A percentile compares a stretch with the other conserved stretches of the same genome.
These are phyloP conservation scores for Leccinum pellstonianum DNA, from an alignment of 768 basidiomycete species.

Conservation along the genomic window DNA sequence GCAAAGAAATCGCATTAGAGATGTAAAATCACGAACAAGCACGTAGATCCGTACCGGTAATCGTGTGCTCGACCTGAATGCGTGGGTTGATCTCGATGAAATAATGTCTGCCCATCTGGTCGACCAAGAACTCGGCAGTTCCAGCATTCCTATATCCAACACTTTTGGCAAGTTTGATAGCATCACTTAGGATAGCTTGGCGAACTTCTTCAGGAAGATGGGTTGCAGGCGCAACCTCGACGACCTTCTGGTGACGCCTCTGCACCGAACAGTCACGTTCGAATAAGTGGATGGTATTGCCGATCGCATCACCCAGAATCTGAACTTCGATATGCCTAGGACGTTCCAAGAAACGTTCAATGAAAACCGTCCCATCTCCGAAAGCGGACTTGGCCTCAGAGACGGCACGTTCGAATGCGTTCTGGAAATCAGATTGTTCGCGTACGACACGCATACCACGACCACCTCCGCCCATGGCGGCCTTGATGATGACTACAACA, in stretches of 20 bases:
- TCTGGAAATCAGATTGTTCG: slow-evolving; percentile 88
- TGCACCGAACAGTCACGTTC: slow-evolving; percentile 99
- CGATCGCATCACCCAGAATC: slow-evolving; percentile 84
- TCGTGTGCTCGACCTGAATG: slow-evolving; percentile 99
- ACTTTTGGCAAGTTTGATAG: slow-evolving; percentile 90
- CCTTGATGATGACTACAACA: slow-evolving; percentile 91
- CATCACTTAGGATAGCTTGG: slow-evolving; percentile 83
- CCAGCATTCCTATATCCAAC: slow-evolving; percentile 97
- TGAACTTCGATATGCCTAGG: slow-evolving; percentile 99
- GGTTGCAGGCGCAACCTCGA: slow-evolving; percentile 96
- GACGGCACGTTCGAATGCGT: slow-evolving; percentile 87
- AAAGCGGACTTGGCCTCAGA: slow-evolving; percentile 96
- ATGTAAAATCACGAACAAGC: neutral
- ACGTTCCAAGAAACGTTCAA: slow-evolving; percentile 95
- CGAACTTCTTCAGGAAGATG: slow-evolving; percentile 90
- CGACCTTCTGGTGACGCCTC: slow-evolving; percentile 96
- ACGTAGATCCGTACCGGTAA: slow-evolving; percentile 67
- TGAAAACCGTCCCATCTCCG: slow-evolving; percentile 98
- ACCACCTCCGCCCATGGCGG: slow-evolving; percentile 98
- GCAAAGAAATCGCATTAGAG: neutral
- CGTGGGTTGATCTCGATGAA: slow-evolving; percentile 99
- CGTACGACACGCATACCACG: slow-evolving; percentile 99
- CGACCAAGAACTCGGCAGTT: slow-evolving; percentile 97
- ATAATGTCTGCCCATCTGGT: slow-evolving; percentile 94
- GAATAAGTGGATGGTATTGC: slow-evolving; percentile 96